These are phyloP conservation scores for Pelagophyceae sp. DNA, from an alignment of 352 stramenopile genomes.

Conservation along the genomic window DNA sequence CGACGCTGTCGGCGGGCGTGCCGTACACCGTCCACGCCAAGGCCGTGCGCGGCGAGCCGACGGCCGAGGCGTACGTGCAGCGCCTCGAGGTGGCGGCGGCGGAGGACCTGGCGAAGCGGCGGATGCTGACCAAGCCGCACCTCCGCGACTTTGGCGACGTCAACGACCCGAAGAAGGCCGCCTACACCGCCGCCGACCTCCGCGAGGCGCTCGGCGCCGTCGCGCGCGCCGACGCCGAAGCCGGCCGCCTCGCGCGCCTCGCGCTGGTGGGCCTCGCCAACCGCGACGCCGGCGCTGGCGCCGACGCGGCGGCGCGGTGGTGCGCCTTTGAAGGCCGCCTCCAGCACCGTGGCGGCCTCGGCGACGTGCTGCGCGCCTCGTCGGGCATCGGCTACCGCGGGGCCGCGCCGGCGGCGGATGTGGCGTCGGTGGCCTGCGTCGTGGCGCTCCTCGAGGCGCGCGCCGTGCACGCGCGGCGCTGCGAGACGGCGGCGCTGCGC, in stretches of 20 bases:
- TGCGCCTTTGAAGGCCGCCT: neutral
- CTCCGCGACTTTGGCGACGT: neutral
- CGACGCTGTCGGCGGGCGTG: neutral
- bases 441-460: constrained; percentile 1
- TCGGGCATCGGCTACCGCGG: too few species aligned
- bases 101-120: neutral
- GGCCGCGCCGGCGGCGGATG: neutral
- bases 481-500: neutral
- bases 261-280: neutral
- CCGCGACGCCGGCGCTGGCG: neutral
- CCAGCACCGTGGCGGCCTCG: neutral
- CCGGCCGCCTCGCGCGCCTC: neutral
- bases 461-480: neutral
- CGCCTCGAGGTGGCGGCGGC: neutral
- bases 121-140: neutral
- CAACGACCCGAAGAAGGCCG: neutral
- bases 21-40: neutral
- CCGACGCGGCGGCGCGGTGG: neutral
- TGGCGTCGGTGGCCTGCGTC: neutral
- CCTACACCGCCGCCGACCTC: neutral
- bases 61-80: neutral
- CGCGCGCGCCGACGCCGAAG: neutral
- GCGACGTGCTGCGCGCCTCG: neutral
- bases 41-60: constrained; percentile 1
- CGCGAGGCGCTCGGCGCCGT: neutral